A percentile compares a stretch with the other conserved stretches of the same genome.
Evolutionary conservation across 805 yeast species (phyloP).

Genomic region (Saccharomyces kudriavzevii): DNA sequence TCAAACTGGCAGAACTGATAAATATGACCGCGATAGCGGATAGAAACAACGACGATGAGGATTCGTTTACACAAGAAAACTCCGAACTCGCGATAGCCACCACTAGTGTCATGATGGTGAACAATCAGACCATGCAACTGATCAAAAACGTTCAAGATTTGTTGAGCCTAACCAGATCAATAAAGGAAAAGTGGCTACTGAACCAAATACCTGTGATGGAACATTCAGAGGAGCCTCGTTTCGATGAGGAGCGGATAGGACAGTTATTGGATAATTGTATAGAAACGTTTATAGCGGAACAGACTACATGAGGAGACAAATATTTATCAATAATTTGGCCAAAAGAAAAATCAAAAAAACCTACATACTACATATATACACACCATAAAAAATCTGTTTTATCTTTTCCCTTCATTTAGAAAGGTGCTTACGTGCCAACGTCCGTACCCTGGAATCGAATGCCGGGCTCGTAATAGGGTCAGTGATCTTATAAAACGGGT

Average conservation of each 20-base stretch:
- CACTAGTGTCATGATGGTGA: conserved; percentile 22
- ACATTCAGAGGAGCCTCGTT: not conserved
- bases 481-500: conserved; percentile 76
- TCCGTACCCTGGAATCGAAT: conserved; percentile 68
- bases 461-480: conserved; percentile 64
- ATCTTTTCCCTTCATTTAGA: not conserved
- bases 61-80: conserved; percentile 2
- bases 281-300: conserved; percentile 13
- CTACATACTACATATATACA: not conserved
- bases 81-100: conserved; percentile 24
- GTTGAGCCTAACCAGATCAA: conserved; percentile 24
- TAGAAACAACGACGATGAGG: conserved; percentile 10
- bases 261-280: conserved; percentile 17
- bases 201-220: conserved; percentile 24
- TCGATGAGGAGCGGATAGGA: conserved; percentile 15
- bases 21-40: conserved; percentile 19
- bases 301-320: not conserved
- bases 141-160: conserved; percentile 30
- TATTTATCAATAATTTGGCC: not conserved
- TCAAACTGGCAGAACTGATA: conserved; percentile 24
- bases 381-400: not conserved
- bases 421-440: conserved; percentile 62
- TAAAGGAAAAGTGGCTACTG: conserved; percentile 31
- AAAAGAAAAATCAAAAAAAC: not conserved
- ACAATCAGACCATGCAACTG: conserved; percentile 26